A percentile compares a stretch with the other conserved stretches of the same genome.
These are phyloP conservation scores for Umbelopsis isabellina DNA, from an alignment of 192 early-diverging fungal genomes.

Conservation along the genomic window DNA sequence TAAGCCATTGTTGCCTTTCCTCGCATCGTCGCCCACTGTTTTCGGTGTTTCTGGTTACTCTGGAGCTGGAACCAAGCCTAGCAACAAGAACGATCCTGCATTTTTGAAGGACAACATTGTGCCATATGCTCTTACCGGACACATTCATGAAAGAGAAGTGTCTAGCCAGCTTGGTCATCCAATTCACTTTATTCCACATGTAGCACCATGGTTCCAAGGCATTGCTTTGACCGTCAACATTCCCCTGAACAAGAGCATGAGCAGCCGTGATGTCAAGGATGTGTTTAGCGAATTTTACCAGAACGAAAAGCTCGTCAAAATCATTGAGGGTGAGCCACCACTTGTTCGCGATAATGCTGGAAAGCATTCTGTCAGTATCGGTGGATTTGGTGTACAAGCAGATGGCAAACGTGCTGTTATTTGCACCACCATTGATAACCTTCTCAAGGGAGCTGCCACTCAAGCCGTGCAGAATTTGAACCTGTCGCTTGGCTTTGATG, in stretches of 20 bases:
- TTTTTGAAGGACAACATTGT: conserved; percentile 90
- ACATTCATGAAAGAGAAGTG: conserved; percentile 97
- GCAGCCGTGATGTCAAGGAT: conserved; percentile 67
- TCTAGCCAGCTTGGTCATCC: conserved; percentile 66
- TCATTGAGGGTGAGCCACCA: conserved; percentile 70
- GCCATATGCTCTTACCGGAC: conserved; percentile 89
- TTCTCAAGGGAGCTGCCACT: conserved; percentile 99
- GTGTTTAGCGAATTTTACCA: conserved; percentile 74
- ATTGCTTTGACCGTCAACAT: conserved; percentile 89
- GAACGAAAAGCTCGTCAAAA: conserved; percentile 82
- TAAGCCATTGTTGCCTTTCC: conserved; percentile 77
- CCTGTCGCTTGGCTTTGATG: conserved; percentile 85
- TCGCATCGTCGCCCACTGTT: conserved; percentile 71
- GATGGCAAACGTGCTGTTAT: conserved; percentile 83
- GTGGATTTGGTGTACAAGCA: conserved; percentile 89
- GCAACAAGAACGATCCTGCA: conserved; percentile 91
- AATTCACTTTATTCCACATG: conserved; percentile 89
- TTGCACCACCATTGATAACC: conserved; percentile 92
- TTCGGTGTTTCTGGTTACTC: conserved; percentile 98
- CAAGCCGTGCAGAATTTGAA: conserved; percentile 98
- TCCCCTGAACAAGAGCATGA: conserved; percentile 79
- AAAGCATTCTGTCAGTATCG: conserved; percentile 87
- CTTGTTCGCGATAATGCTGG: conserved; percentile 89
- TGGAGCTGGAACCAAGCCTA: conserved; percentile 98
- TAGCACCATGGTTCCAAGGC: conserved; percentile 92